phyloP scores from a whole-genome alignment of 2,329 filamentous ascomycete genomes.

The Phyllosticta citrichinensis region DNA sequence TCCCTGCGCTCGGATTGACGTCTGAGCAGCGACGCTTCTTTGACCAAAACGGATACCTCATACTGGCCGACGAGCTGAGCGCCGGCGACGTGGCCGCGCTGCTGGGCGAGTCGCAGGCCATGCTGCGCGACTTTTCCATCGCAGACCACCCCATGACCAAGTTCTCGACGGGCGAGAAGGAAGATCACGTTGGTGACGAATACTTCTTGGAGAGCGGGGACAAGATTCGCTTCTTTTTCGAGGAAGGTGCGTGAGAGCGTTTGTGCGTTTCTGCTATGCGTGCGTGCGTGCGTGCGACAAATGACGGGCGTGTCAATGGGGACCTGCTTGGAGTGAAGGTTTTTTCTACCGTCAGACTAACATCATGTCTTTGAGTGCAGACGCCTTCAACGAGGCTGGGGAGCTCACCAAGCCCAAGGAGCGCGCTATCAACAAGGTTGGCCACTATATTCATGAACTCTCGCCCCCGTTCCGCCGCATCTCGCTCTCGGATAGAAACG shows the following conservation, averaged over 20 bases:
- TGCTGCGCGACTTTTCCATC: slow-evolving; percentile 70
- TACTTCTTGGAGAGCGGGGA: slow-evolving; percentile 89
- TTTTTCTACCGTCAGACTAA: background rate
- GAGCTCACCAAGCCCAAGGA: slow-evolving; percentile 68
- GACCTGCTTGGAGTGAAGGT: background rate
- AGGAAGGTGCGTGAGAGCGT: slow-evolving; percentile 47
- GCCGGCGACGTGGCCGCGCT: slow-evolving; percentile 56
- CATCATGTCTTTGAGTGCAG: slow-evolving; percentile 26
- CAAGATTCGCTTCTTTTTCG: slow-evolving; percentile 94
- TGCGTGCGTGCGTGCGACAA: background rate
- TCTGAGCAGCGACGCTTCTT: slow-evolving; percentile 62
- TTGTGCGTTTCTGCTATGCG: background rate
- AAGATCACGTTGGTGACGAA: slow-evolving; percentile 74
- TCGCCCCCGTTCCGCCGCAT: slow-evolving; percentile 39
- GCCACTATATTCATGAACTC: slow-evolving; percentile 40
- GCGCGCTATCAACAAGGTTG: slow-evolving; percentile 66
- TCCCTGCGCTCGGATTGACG: slow-evolving; percentile 48
- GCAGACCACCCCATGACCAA: slow-evolving; percentile 81
- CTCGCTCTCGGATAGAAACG: slow-evolving; percentile 46
- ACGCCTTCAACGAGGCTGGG: slow-evolving; percentile 62
- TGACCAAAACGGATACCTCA: slow-evolving; percentile 76
- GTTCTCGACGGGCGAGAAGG: slow-evolving; percentile 64
- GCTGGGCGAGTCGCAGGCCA: slow-evolving; percentile 60
- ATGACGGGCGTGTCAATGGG: background rate
- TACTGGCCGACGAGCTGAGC: slow-evolving; percentile 68